Percentiles rank a stretch among this genome's conserved stretches.
phyloP scores from a whole-genome alignment of 192 early-diverging fungal genomes.

The Geranomyces variabilis region DNA sequence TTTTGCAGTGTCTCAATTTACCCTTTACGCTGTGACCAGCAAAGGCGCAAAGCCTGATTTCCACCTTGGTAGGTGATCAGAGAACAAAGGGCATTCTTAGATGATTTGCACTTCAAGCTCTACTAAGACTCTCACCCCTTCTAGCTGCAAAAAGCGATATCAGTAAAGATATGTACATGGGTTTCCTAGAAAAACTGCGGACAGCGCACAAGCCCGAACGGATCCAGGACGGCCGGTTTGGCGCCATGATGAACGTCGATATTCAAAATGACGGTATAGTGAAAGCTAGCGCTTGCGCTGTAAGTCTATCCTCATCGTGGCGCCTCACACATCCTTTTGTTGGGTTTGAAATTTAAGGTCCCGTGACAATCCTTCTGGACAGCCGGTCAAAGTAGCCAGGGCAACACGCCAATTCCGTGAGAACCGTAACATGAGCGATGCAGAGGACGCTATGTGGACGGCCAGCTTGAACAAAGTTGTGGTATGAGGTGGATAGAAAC shows the following conservation, averaged over 20 bases:
- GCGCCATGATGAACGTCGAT: slow-evolving; percentile 94
- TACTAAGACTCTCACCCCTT: not conserved
- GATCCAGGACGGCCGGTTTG: slow-evolving; percentile 89
- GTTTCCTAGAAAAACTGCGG: slow-evolving; percentile 72
- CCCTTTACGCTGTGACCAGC: slow-evolving; percentile 77
- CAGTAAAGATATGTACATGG: slow-evolving; percentile 73
- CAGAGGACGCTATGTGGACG: too few relatives aligned
- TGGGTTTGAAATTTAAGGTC: slow-evolving; percentile 38
- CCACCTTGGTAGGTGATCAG: slow-evolving; percentile 52
- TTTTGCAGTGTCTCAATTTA: slow-evolving; percentile 91
- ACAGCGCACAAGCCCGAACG: slow-evolving; percentile 62
- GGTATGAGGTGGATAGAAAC: too few relatives aligned
- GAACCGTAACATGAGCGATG: too few relatives aligned
- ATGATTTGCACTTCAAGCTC: not conserved
- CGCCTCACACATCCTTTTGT: not conserved
- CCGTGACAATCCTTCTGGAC: slow-evolving; percentile 63
- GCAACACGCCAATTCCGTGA: too few relatives aligned
- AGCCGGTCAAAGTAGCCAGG: too few relatives aligned
- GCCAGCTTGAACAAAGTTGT: too few relatives aligned
- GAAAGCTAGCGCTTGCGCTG: not conserved
- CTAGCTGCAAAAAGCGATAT: slow-evolving; percentile 73
- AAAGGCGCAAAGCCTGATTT: slow-evolving; percentile 93
- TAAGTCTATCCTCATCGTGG: not conserved
- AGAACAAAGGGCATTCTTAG: not conserved
- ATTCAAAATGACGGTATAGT: slow-evolving; percentile 75